These are phyloP conservation scores for Candida tibetensis DNA, from an alignment of 805 yeast species.

Conservation along the genomic window DNA sequence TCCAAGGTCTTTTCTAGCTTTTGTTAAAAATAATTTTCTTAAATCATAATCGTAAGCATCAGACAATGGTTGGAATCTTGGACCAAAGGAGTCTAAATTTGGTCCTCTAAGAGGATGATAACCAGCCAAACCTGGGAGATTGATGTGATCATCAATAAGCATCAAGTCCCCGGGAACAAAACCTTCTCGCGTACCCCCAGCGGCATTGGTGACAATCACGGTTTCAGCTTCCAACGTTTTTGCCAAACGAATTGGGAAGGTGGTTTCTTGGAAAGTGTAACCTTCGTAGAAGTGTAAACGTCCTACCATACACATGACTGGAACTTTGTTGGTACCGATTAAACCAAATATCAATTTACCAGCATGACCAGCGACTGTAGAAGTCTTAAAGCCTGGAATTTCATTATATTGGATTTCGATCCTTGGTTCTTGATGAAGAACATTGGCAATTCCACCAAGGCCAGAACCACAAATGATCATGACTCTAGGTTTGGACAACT, in stretches of 20 bases:
- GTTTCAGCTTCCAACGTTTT: slow-evolving; percentile 56
- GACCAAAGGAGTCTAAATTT: slow-evolving; percentile 75
- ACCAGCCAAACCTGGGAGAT: slow-evolving; percentile 89
- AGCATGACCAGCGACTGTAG: slow-evolving; percentile 89
- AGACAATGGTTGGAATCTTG: slow-evolving; percentile 81
- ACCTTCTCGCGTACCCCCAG: slow-evolving; percentile 76
- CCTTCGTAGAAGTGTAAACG: slow-evolving; percentile 93
- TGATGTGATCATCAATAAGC: slow-evolving; percentile 87
- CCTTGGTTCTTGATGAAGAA: slow-evolving; percentile 39
- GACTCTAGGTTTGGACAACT: slow-evolving; percentile 49
- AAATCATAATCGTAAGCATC: slow-evolving; percentile 84
- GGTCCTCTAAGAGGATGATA: slow-evolving; percentile 85
- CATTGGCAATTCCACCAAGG: slow-evolving; percentile 75
- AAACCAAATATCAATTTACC: slow-evolving; percentile 79
- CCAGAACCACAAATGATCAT: slow-evolving; percentile 95
- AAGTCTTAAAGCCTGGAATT: slow-evolving; percentile 76
- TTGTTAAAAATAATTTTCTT: slow-evolving; percentile 56
- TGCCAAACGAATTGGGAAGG: slow-evolving; percentile 81
- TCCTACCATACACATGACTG: slow-evolving; percentile 92
- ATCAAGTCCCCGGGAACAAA: slow-evolving; percentile 85
- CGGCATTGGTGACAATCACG: slow-evolving; percentile 90
- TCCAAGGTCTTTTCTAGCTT: slow-evolving; percentile 44
- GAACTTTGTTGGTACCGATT: slow-evolving; percentile 64
- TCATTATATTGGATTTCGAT: slow-evolving; percentile 57
- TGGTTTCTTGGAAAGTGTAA: slow-evolving; percentile 73